phyloP scores from a whole-genome alignment of 2,329 filamentous ascomycete species.

The Gnomoniopsis sp. region DNA sequence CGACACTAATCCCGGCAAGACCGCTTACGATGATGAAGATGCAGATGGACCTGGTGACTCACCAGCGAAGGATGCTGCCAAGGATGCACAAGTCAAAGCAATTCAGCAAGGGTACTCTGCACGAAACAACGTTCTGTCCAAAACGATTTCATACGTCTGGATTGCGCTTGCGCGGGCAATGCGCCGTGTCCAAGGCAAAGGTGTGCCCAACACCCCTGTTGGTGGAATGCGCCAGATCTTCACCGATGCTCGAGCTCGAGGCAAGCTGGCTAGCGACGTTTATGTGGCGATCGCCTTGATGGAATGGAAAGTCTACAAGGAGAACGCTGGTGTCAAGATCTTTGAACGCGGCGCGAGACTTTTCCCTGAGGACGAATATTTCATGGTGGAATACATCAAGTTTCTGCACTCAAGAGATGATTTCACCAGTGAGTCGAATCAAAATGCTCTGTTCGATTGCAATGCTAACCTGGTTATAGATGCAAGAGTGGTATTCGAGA shows the following conservation, averaged over 20 bases:
- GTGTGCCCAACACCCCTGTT: slow-evolving; percentile 52
- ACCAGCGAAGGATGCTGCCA: slow-evolving; percentile 47
- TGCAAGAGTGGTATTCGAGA: slow-evolving; percentile 93
- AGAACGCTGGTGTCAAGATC: slow-evolving; percentile 87
- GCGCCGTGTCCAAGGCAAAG: slow-evolving; percentile 88
- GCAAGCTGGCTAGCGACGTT: slow-evolving; percentile 87
- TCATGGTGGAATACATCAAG: slow-evolving; percentile 94
- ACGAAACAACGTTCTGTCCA: slow-evolving; percentile 73
- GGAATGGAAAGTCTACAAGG: slow-evolving; percentile 94
- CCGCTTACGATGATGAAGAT: slow-evolving; percentile 47
- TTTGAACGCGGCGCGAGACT: slow-evolving; percentile 91
- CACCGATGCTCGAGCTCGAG: slow-evolving; percentile 79
- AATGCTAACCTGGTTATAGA: slow-evolving; percentile 48
- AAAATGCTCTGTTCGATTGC: background rate
- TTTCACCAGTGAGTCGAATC: slow-evolving; percentile 69
- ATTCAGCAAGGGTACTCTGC: slow-evolving; percentile 65
- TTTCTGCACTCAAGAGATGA: slow-evolving; percentile 91
- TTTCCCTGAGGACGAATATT: slow-evolving; percentile 89
- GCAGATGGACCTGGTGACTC: slow-evolving; percentile 43
- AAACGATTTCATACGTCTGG: slow-evolving; percentile 90
- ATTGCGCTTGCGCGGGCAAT: slow-evolving; percentile 92
- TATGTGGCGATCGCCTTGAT: slow-evolving; percentile 92
- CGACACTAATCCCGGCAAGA: slow-evolving; percentile 13
- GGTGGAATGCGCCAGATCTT: slow-evolving; percentile 84
- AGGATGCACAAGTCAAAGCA: slow-evolving; percentile 61